phyloP scores from a whole-genome alignment of 2,329 filamentous ascomycete species.

The Triangularia setosa region DNA sequence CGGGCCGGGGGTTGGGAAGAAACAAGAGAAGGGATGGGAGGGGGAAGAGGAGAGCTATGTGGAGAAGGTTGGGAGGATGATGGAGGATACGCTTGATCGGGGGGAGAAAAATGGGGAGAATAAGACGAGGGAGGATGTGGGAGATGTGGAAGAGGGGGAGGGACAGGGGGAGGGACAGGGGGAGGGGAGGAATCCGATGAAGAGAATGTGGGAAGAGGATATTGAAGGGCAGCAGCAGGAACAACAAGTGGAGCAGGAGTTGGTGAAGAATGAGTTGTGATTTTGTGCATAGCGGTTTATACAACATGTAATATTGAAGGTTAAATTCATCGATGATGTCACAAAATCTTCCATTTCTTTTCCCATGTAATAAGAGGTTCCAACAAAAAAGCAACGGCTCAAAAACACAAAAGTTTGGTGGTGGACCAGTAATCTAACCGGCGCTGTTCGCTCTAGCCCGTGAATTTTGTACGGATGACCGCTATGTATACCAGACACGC shows the following conservation, averaged over 20 bases:
- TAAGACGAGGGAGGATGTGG: slow-evolving; percentile 20
- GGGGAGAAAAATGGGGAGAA: slow-evolving; percentile 30
- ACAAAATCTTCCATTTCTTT: neutral
- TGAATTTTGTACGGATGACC: no score
- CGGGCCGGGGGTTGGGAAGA: slow-evolving; percentile 27
- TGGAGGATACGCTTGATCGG: slow-evolving; percentile 27
- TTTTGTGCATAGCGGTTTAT: neutral
- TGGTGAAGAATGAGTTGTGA: slow-evolving; percentile 31
- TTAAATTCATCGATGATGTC: no score
- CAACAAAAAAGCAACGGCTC: no score
- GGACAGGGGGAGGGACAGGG: no score
- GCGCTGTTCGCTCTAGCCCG: no score
- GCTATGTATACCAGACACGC: no score
- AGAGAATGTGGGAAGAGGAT: slow-evolving; percentile 53
- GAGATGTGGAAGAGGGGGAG: slow-evolving; percentile 28
- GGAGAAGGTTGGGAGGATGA: slow-evolving; percentile 52
- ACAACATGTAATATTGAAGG: neutral
- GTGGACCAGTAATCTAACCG: no score
- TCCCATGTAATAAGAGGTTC: neutral
- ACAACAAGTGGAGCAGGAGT: neutral
- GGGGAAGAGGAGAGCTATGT: slow-evolving; percentile 40
- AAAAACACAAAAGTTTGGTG: no score
- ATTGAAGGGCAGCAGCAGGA: slow-evolving; percentile 23
- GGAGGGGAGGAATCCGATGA: slow-evolving; percentile 50
- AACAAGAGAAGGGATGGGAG: slow-evolving; percentile 19